phyloP scores from a whole-genome alignment of 495 filamentous ascomycete genomes.

The Penicillium waksmanii region DNA sequence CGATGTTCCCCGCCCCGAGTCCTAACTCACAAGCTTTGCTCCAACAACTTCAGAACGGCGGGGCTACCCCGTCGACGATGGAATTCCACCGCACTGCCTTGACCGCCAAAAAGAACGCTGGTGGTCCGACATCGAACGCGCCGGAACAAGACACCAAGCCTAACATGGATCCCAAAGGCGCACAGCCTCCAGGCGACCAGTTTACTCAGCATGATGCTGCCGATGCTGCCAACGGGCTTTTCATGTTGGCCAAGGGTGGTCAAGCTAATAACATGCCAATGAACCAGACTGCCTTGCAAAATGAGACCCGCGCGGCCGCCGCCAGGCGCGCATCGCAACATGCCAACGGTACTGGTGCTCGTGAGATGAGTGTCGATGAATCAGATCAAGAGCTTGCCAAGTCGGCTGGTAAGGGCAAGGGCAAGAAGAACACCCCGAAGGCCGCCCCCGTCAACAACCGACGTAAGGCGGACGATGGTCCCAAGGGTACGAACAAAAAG shows the following conservation, averaged over 20 bases:
- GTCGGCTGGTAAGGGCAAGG: slow-evolving; percentile 66
- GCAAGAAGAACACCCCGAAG: slow-evolving; percentile 67
- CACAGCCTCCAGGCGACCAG: slow-evolving; percentile 53
- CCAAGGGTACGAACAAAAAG: slow-evolving; percentile 75
- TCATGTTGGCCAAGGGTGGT: slow-evolving; percentile 77
- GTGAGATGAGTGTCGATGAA: slow-evolving; percentile 69
- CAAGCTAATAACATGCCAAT: slow-evolving; percentile 51
- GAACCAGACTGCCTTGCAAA: slow-evolving; percentile 35
- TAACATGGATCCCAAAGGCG: slow-evolving; percentile 47
- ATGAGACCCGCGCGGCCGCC: slow-evolving; percentile 34
- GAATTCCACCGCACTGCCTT: slow-evolving; percentile 96
- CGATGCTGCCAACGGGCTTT: slow-evolving; percentile 94
- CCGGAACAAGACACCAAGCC: slow-evolving; percentile 51
- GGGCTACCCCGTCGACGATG: slow-evolving; percentile 83
- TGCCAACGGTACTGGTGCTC: slow-evolving; percentile 38
- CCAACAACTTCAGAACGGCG: slow-evolving; percentile 76
- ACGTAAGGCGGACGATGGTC: slow-evolving; percentile 79
- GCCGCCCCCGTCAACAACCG: slow-evolving; percentile 57
- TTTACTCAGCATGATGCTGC: slow-evolving; percentile 87
- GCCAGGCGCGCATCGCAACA: slow-evolving; percentile 39
- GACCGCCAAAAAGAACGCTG: slow-evolving; percentile 71
- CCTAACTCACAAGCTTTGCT: slow-evolving; percentile 83
- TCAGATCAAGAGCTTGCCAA: slow-evolving; percentile 72
- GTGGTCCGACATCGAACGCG: slow-evolving; percentile 53
- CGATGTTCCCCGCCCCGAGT: slow-evolving; percentile 94